Evolutionary conservation across 2,329 filamentous ascomycete species (phyloP).

Genomic region (Microcyclospora pomicola): DNA sequence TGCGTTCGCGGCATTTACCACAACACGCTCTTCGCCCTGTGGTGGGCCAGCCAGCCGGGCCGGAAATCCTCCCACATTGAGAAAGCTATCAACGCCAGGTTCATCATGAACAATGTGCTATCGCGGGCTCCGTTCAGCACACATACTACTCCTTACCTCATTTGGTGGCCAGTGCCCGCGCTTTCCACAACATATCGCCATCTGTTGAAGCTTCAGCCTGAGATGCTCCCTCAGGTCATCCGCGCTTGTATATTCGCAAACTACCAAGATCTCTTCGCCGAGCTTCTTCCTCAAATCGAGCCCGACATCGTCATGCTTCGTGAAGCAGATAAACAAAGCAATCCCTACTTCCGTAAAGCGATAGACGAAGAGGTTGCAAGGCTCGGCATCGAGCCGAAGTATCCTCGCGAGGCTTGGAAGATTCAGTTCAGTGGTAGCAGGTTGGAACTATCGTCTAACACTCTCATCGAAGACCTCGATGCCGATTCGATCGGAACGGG

Average conservation of each 20-base stretch:
- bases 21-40: slow-evolving; percentile 25
- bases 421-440: too few relatives aligned
- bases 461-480: too few relatives aligned
- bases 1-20: slow-evolving; percentile 27
- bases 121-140: slow-evolving; percentile 5
- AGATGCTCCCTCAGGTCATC: slow-evolving; percentile 8
- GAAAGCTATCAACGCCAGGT: slow-evolving; percentile 15
- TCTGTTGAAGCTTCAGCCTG: slow-evolving; percentile 3
- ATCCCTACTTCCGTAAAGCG: slow-evolving; percentile 1
- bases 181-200: slow-evolving; percentile 5
- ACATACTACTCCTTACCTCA: slow-evolving; percentile 9
- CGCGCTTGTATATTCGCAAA: slow-evolving; percentile 8
- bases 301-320: slow-evolving; percentile 1
- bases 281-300: not conserved
- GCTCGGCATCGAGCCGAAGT: too few relatives aligned
- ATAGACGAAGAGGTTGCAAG: not conserved
- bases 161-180: slow-evolving; percentile 11
- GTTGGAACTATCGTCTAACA: too few relatives aligned
- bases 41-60: slow-evolving; percentile 13
- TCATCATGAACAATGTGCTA: slow-evolving; percentile 23
- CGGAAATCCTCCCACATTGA: slow-evolving; percentile 1
- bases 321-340: not conserved
- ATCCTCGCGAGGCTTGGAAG: too few relatives aligned
- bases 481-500: too few relatives aligned
- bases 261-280: slow-evolving; percentile 7